Conservation (phyloP, 176 grass and related monocot genomes). For the Hordeum vulgare region MorexV3_pseudomolecules_assembly NC_058519.1:166123053-166123552, state of each 20-base stretch:
- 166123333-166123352: constrained; percentile 24
- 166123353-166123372: constrained; percentile 82
- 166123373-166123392: constrained; percentile 94
- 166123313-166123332: constrained; percentile 15
- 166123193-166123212: constrained; percentile 90
- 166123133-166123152: constrained; percentile 92
- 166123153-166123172: constrained; percentile 98
- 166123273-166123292: not conserved
- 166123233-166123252: not conserved
- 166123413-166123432: constrained; percentile 82
- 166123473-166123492: constrained; percentile 66
- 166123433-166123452: constrained; percentile 70
- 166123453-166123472: constrained; percentile 70
- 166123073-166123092: constrained; percentile 3
- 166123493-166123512: constrained; percentile 32
- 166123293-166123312: not conserved
- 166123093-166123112: constrained; percentile 33
- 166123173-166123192: constrained; percentile 98
- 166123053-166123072: constrained; percentile 21
- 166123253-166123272: constrained; percentile 8
- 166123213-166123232: constrained; percentile 44
- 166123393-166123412: constrained; percentile 98
- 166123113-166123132: constrained; percentile 99
- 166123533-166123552: constrained; percentile 18
- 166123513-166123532: constrained; percentile 55